Base-by-base conservation (phyloP, 2,329 filamentous ascomycete genomes). In the Sporothrix pallida region DNA sequence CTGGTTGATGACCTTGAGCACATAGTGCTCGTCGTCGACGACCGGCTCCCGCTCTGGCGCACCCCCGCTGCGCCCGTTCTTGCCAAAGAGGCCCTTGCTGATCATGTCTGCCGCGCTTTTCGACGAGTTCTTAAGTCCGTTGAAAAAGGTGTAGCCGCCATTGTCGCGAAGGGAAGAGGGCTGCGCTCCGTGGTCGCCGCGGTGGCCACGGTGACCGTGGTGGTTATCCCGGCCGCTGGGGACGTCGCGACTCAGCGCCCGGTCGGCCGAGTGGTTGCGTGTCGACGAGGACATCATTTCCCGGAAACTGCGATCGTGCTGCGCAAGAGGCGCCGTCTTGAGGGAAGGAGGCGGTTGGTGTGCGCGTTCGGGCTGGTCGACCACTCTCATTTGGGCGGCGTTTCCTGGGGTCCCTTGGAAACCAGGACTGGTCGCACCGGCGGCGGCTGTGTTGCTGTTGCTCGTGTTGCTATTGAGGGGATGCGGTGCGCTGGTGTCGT, bases 71-170 rank as follows among this genome's bases (percentile, higher is more conserved):
- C 93, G 88, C 23, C 87, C 87, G 77, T 91, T 87, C 81, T 96
- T 96, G 74, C 92, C 92, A 79, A 97, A 95, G 70, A 97, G 86
- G 10, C 92, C 92, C 79, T 94, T 95, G 76, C 93, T 91, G 75
- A 95, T 89, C 78, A 94, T 93, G 76, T 93, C 93, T 26, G 93
- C 93, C 72, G 93, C 92, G 78, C 91, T 91, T 70, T 88, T 91
- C 20, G 91, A 91, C 5, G 91, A 90, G 77, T 87, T 91, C 77
- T 92, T 92, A 63, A 96, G 83, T 73, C 92, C 93, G 76, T 88
- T 92, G 79, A 96, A 88, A 72, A 96, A 90, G 1, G 87, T 86
- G 65, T 83, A 85, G 10, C 90, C 89, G 17, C 90, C 85, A 67
- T 87, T 89, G 65, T 92, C 90, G 71, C 87, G 87, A 76, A 87